Percentiles rank a stretch among this genome's conserved stretches.
These are phyloP conservation scores for Aspergillus sclerotiicarbonarius DNA, from an alignment of 495 filamentous ascomycete genomes.

Conservation along the genomic window DNA sequence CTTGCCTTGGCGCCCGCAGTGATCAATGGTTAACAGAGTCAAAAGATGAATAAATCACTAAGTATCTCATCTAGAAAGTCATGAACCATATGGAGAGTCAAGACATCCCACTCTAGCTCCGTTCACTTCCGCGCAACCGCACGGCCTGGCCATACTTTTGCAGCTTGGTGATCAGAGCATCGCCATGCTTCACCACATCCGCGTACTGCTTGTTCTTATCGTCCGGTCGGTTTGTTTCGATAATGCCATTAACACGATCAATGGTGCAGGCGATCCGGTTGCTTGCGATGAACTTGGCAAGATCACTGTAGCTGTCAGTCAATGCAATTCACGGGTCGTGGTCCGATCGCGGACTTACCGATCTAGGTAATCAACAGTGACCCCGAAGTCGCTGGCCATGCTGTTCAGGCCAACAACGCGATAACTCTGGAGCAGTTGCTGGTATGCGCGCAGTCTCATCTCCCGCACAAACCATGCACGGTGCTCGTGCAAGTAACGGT, in stretches of 20 bases:
- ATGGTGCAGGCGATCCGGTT: constrained; percentile 94
- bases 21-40: constrained; percentile 3
- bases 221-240: constrained; percentile 95
- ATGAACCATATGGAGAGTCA: constrained; percentile 2
- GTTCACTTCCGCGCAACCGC: constrained; percentile 88
- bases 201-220: constrained; percentile 99
- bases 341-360: constrained; percentile 53
- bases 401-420: constrained; percentile 90
- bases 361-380: constrained; percentile 93
- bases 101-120: constrained; percentile 46
- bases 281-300: constrained; percentile 94
- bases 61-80: constrained; percentile 8
- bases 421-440: constrained; percentile 96
- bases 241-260: constrained; percentile 94
- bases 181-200: constrained; percentile 94
- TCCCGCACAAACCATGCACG: constrained; percentile 94
- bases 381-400: constrained; percentile 95
- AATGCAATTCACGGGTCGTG: not conserved
- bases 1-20: constrained; percentile 22
- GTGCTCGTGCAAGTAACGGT: constrained; percentile 92
- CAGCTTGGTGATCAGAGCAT: constrained; percentile 95
- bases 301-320: constrained; percentile 59
- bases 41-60: constrained; percentile 14
- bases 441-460: constrained; percentile 93
- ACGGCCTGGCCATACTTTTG: constrained; percentile 99